Base-by-base conservation (phyloP, 2,329 filamentous ascomycete species). In the Hypoxylon sp. region DNA sequence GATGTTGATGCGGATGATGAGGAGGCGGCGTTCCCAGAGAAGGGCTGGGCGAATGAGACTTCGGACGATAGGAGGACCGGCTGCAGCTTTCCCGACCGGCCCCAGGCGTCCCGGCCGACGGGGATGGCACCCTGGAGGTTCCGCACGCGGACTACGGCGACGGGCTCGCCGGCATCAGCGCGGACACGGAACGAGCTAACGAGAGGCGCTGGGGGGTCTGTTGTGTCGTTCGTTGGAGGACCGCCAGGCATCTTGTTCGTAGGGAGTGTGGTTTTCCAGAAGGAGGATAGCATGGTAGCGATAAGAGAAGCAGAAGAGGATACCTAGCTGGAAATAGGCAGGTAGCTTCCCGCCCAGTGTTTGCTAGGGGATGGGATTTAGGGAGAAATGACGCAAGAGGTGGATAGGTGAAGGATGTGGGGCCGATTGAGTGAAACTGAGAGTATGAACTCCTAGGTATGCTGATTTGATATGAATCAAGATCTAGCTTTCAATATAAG, bases 61-160 rank as follows among this genome's bases (percentile, higher is more conserved):
- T 84, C 82, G 32, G 87, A 84, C 3, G 88, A 89, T 7, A 93
- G 72, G 5, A 86, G 73, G 8, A 87, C 80, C 6, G 91, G 90
- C 77, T 93, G 91, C 9, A 81, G 75, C 68, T 85, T 87, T 52
- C 80, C 76, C 1, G 70, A 58, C 2, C 90, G 85, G 58, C 88
- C 88, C 91, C 91, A 93, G 49, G 89, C 89, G 75, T 93, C 90
- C 32, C 81, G 82, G 24, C 84, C 86, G n/a, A 84, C 87, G 68
- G 80, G 78, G 63, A 88, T 82, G 7, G 78, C 83, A 60, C 86
- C 80, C 64, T 85, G 81, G 1, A 93, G 84, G 72, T 91, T 88
- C 52, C 81, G 82, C 61, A 93, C 84, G 36, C 82, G 82, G 68
- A 93, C 85, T 12, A 80, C 74, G 44, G 86, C 84, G 2, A 78